phyloP scores from a whole-genome alignment of 2,329 filamentous ascomycete species.

The Aspergillus sp. region DNA sequence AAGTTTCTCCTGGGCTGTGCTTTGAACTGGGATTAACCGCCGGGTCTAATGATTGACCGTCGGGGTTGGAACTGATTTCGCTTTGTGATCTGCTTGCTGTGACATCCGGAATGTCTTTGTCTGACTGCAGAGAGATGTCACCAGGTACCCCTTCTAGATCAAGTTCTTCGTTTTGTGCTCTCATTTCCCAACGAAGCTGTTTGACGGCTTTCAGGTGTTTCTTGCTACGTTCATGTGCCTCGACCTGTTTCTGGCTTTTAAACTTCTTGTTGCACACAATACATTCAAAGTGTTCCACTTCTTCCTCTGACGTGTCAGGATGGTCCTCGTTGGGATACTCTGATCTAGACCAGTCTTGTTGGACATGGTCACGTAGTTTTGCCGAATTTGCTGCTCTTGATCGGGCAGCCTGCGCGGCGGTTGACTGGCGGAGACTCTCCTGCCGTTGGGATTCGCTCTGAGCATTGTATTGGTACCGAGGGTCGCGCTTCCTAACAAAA shows the following conservation, averaged over 20 bases:
- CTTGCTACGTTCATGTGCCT: constrained; percentile 93
- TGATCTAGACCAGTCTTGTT: constrained; percentile 74
- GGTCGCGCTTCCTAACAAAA: constrained; percentile 89
- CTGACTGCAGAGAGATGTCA: not conserved
- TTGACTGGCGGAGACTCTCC: constrained; percentile 71
- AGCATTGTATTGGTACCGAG: constrained; percentile 73
- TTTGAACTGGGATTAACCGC: not conserved
- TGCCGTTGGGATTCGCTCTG: constrained; percentile 81
- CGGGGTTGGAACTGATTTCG: not conserved
- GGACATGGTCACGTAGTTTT: constrained; percentile 61
- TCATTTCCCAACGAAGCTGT: constrained; percentile 78
- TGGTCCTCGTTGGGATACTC: constrained; percentile 54
- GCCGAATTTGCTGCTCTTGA: constrained; percentile 79
- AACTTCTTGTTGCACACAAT: constrained; percentile 67
- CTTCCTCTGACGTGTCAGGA: constrained; percentile 45
- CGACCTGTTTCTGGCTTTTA: constrained; percentile 88
- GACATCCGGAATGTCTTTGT: not conserved
- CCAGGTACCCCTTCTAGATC: constrained; percentile 18
- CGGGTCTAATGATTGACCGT: not conserved
- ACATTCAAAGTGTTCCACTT: constrained; percentile 61
- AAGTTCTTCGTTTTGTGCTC: constrained; percentile 66
- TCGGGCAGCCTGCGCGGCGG: constrained; percentile 79
- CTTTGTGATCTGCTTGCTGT: not conserved
- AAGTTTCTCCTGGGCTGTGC: not conserved
- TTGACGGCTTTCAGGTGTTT: constrained; percentile 89